These are phyloP conservation scores for Candida glucosophila DNA, from an alignment of 1,139 yeast species.

Conservation along the genomic window DNA sequence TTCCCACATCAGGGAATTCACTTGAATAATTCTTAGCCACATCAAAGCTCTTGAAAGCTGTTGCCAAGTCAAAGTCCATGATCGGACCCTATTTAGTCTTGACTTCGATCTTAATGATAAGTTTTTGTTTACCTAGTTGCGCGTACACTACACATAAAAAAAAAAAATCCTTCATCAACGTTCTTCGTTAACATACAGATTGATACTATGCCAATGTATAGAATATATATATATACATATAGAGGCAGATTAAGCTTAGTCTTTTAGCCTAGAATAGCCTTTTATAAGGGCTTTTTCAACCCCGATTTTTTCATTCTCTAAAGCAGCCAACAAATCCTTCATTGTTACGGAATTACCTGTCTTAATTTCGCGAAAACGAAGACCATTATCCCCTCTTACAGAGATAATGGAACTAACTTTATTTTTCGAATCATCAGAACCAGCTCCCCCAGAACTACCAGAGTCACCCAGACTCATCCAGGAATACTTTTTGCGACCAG, in stretches of 20 bases:
- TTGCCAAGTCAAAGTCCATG: conserved; percentile 56
- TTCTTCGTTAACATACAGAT: no score
- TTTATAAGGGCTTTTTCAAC: conserved; percentile 71
- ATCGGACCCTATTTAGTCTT: no score
- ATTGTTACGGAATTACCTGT: conserved; percentile 82
- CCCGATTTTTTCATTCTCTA: conserved; percentile 78
- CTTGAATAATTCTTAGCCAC: conserved; percentile 46
- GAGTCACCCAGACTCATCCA: conserved; percentile 70
- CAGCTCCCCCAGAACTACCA: no score
- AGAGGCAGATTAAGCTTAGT: no score
- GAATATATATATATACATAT: no score
- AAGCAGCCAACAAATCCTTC: conserved; percentile 72
- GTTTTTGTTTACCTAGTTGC: no score
- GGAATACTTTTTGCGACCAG: conserved; percentile 66
- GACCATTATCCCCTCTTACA: conserved; percentile 62
- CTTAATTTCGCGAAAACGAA: conserved; percentile 78
- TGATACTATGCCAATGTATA: no score
- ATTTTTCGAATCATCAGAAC: conserved; percentile 18
- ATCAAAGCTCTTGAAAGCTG: conserved; percentile 53
- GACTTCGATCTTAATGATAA: no score
- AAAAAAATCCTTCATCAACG: no score
- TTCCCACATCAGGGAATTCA: conserved; percentile 32
- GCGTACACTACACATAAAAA: no score
- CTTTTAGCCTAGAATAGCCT: conserved; percentile 79
- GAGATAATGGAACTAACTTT: conserved; percentile 46